Percentiles rank a stretch among this genome's conserved stretches.
These are phyloP conservation scores for Zopfochytrium polystomum DNA, from an alignment of 371 early-diverging fungal species.

Conservation along the genomic window DNA sequence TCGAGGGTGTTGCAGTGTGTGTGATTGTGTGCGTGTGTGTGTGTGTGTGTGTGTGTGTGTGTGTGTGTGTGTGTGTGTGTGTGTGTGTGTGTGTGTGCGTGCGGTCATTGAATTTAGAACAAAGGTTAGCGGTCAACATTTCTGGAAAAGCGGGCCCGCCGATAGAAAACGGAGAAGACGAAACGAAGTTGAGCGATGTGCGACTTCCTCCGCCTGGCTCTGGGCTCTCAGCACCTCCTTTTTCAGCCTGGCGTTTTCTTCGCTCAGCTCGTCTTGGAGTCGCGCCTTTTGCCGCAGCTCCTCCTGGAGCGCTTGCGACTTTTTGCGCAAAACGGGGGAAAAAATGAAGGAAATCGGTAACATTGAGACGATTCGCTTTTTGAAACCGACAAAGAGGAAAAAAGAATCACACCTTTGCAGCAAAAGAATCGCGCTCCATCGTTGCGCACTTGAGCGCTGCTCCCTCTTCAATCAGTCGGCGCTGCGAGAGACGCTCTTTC, in stretches of 20 bases:
- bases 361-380: neutral
- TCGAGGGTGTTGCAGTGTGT: neutral
- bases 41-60: no score
- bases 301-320: constrained; percentile 23
- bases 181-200: constrained; percentile 22
- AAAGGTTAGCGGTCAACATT: no score
- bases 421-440: constrained; percentile 42
- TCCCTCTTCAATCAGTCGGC: constrained; percentile 39
- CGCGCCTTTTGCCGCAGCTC: constrained; percentile 25
- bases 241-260: constrained; percentile 29
- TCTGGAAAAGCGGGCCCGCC: no score
- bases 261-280: constrained; percentile 28
- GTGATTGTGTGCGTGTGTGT: neutral
- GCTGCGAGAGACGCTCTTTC: constrained; percentile 30
- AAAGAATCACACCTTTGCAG: constrained; percentile 19
- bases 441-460: constrained; percentile 30
- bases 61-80: no score
- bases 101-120: no score
- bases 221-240: constrained; percentile 38
- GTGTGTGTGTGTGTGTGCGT: no score
- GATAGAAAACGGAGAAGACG: no score
- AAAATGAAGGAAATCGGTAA: neutral
- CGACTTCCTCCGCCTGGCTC: constrained; percentile 30
- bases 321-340: neutral
- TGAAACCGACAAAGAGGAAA: neutral